Evolutionary conservation across 306 rosid species (phyloP).

Genomic region (Prunus armeniaca): DNA sequence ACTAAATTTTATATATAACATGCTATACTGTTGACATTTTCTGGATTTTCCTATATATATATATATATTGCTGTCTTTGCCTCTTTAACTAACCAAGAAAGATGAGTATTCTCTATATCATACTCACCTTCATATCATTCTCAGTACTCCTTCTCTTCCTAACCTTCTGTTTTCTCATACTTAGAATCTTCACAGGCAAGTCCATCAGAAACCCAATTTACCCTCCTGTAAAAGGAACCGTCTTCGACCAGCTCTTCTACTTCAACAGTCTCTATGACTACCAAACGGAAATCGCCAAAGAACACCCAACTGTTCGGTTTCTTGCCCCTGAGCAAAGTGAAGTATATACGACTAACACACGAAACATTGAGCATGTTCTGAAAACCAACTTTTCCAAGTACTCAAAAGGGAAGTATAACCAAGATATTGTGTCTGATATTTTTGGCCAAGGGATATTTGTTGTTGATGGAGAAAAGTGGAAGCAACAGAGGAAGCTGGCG

Average conservation of each 20-base stretch:
- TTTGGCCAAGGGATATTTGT: constrained; percentile 66
- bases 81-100: neutral
- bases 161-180: constrained; percentile 25
- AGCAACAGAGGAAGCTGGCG: constrained; percentile 65
- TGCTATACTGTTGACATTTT: neutral
- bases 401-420: constrained; percentile 43
- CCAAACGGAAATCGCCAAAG: constrained; percentile 37
- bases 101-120: constrained; percentile 36
- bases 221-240: constrained; percentile 63
- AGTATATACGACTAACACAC: constrained; percentile 41
- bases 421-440: constrained; percentile 38
- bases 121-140: constrained; percentile 34
- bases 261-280: constrained; percentile 45
- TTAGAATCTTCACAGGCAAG: constrained; percentile 41
- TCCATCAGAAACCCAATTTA: constrained; percentile 46
- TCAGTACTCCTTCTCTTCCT: constrained; percentile 26
- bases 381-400: constrained; percentile 46
- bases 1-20: neutral
- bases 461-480: constrained; percentile 73
- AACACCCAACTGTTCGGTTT: constrained; percentile 42
- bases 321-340: constrained; percentile 38
- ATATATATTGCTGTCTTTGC: neutral
- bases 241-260: constrained; percentile 42
- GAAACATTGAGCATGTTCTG: constrained; percentile 55
- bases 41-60: neutral